Evolutionary conservation across 2,329 filamentous ascomycete genomes (phyloP).

Genomic region (Paecilomyces formosus): DNA sequence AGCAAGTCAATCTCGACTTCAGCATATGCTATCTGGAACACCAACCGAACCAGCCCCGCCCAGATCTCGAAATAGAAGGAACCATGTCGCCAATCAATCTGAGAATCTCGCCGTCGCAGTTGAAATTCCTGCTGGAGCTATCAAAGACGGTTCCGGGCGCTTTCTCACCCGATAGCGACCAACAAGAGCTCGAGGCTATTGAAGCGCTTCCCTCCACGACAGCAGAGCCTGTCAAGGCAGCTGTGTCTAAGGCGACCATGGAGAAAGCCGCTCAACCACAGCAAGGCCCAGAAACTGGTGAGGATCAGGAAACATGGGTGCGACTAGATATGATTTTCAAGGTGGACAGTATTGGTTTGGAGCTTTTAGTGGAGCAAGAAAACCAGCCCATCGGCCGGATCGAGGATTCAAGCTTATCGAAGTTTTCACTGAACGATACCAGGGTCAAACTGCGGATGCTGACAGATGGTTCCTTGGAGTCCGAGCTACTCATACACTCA

Average conservation of each 20-base stretch:
- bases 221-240: slow-evolving; percentile 41
- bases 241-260: slow-evolving; percentile 45
- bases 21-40: slow-evolving; percentile 90
- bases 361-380: slow-evolving; percentile 71
- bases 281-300: slow-evolving; percentile 63
- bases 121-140: slow-evolving; percentile 82
- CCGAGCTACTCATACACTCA: slow-evolving; percentile 85
- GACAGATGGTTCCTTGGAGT: slow-evolving; percentile 83
- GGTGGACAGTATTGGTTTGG: slow-evolving; percentile 77
- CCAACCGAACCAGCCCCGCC: slow-evolving; percentile 64
- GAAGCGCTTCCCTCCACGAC: slow-evolving; percentile 59
- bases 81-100: slow-evolving; percentile 91
- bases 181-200: slow-evolving; percentile 65
- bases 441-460: slow-evolving; percentile 88
- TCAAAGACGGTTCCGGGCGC: slow-evolving; percentile 81
- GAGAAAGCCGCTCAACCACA: slow-evolving; percentile 43
- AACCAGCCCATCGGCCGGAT: slow-evolving; percentile 71
- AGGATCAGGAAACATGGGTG: slow-evolving; percentile 70
- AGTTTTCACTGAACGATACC: slow-evolving; percentile 90
- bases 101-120: slow-evolving; percentile 78
- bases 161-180: slow-evolving; percentile 67
- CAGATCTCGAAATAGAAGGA: slow-evolving; percentile 86
- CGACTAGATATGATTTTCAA: slow-evolving; percentile 90
- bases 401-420: slow-evolving; percentile 75
- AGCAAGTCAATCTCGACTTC: slow-evolving; percentile 91